Evolutionary conservation across 176 grass and related monocot genomes (phyloP).

Genomic region (Carex littledalei): DNA sequence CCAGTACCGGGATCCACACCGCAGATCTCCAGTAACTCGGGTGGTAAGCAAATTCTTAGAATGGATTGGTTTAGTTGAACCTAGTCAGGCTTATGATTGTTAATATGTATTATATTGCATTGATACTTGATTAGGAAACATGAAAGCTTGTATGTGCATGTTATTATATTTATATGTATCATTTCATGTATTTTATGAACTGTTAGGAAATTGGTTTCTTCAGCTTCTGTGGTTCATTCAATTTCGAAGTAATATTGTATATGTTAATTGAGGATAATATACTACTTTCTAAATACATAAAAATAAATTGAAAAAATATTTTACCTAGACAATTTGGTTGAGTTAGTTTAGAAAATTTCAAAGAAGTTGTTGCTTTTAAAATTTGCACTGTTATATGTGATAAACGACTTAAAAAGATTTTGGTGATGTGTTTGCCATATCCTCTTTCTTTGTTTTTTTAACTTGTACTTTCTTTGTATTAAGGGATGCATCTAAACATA

Average conservation of each 20-base stretch:
- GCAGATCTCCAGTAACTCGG: constrained; percentile 50
- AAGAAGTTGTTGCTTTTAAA: background rate
- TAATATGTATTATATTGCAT: background rate
- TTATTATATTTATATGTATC: background rate
- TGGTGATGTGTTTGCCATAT: background rate
- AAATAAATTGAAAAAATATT: background rate
- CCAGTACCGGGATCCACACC: constrained; percentile 15
- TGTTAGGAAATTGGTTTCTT: background rate
- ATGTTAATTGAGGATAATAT: background rate
- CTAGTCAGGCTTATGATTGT: background rate
- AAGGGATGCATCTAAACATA: background rate
- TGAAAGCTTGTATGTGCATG: background rate
- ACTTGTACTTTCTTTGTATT: background rate
- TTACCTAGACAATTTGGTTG: background rate
- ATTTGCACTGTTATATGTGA: background rate
- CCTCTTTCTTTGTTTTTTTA: background rate
- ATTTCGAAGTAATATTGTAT: background rate
- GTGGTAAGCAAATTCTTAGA: constrained; percentile 30
- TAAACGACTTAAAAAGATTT: background rate
- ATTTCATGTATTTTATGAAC: background rate
- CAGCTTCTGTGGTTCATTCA: background rate
- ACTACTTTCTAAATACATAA: background rate
- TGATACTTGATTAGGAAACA: background rate
- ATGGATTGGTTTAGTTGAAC: constrained; percentile 3
- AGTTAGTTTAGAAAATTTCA: background rate